phyloP scores from a whole-genome alignment of 805 yeast species.

The Starmerella geochares region DNA sequence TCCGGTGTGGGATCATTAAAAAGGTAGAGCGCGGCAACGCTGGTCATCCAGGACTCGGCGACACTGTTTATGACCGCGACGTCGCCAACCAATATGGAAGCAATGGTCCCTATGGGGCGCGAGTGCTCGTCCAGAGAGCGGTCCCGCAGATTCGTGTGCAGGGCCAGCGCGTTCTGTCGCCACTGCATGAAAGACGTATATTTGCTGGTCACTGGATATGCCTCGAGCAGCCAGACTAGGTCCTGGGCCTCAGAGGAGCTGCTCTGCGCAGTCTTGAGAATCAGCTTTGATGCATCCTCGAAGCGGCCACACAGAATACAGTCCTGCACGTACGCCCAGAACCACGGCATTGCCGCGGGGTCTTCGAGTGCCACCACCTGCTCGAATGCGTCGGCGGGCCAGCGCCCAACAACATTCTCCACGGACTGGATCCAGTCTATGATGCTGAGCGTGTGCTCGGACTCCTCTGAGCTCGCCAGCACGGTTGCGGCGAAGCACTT shows the following conservation, averaged over 20 bases:
- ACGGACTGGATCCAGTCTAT: constrained; percentile 13
- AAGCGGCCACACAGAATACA: constrained; percentile 11
- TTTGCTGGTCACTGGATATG: constrained; percentile 14
- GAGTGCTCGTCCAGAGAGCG: neutral
- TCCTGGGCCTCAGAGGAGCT: neutral
- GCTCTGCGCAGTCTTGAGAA: constrained; percentile 1
- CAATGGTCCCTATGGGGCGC: constrained; percentile 6
- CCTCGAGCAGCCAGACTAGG: constrained; percentile 6
- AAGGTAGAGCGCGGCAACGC: constrained; percentile 17
- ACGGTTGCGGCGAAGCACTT: constrained; percentile 15
- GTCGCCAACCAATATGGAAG: constrained; percentile 16
- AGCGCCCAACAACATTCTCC: constrained; percentile 9
- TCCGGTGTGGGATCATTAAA: constrained; percentile 20
- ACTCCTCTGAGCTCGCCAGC: constrained; percentile 4
- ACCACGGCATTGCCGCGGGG: neutral
- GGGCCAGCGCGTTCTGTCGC: constrained; percentile 17
- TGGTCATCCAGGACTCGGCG: constrained; percentile 18
- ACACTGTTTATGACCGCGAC: neutral
- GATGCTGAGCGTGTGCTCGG: constrained; percentile 2
- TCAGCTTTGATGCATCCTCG: constrained; percentile 7
- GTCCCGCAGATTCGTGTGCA: constrained; percentile 10
- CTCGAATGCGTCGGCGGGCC: constrained; percentile 7
- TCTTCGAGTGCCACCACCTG: neutral
- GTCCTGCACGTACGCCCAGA: constrained; percentile 13
- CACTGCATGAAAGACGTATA: constrained; percentile 19